Percentiles rank a stretch among this genome's conserved stretches.
These are phyloP conservation scores for Grosmannia huntii DNA, from an alignment of 2,329 filamentous ascomycete genomes.

Conservation along the genomic window DNA sequence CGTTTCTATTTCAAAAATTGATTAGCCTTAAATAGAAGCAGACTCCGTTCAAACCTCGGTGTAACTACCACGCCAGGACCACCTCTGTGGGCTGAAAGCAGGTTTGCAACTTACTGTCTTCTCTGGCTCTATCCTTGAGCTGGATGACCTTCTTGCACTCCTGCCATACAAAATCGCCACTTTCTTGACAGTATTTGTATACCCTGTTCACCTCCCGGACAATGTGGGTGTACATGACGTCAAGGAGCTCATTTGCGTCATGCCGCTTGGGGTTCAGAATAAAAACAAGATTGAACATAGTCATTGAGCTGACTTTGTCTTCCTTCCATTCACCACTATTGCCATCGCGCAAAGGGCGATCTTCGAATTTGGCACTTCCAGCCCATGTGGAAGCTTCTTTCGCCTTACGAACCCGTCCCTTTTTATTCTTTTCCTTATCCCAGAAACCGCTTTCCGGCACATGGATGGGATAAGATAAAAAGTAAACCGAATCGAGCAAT, in stretches of 20 bases:
- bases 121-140: constrained; percentile 70
- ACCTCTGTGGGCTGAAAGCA: neutral
- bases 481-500: constrained; percentile 65
- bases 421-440: constrained; percentile 37
- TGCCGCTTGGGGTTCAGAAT: constrained; percentile 69
- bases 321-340: constrained; percentile 32
- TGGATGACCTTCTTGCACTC: constrained; percentile 74
- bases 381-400: neutral
- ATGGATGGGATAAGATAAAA: constrained; percentile 73
- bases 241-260: constrained; percentile 62
- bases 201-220: constrained; percentile 88
- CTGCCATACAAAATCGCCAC: constrained; percentile 80
- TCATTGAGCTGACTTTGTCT: constrained; percentile 61
- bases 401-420: constrained; percentile 15
- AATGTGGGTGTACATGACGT: constrained; percentile 73
- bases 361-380: constrained; percentile 13
- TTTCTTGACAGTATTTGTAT: constrained; percentile 83
- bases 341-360: constrained; percentile 12
- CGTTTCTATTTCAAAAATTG: constrained; percentile 25
- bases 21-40: too few relatives aligned
- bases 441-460: constrained; percentile 67
- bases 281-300: constrained; percentile 97
- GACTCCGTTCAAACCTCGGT: neutral
- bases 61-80: neutral
- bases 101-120: constrained; percentile 36